A percentile compares a stretch with the other conserved stretches of the same genome.
Evolutionary conservation across 306 rosid genomes (phyloP).

Genomic region (Acmispon strigosus): DNA sequence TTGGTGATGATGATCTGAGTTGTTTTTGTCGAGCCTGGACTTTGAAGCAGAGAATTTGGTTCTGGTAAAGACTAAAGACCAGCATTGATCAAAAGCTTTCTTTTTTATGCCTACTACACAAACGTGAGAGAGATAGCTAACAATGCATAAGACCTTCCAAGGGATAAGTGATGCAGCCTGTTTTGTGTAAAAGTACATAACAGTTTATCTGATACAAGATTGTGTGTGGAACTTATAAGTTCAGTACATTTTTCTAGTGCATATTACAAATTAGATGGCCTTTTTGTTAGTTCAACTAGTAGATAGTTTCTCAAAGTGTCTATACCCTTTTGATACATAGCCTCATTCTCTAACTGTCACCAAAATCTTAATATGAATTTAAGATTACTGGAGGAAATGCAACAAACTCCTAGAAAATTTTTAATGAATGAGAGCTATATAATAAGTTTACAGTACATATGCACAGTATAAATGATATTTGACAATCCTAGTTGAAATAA

Average conservation of each 20-base stretch:
- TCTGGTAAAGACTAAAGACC: not conserved
- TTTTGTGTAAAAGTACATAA: conserved; percentile 25
- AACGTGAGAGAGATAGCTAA: not conserved
- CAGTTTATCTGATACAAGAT: conserved; percentile 15
- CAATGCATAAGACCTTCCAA: not conserved
- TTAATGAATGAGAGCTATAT: not conserved
- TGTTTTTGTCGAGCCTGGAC: not conserved
- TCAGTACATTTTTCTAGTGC: conserved; percentile 17
- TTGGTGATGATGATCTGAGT: conserved; percentile 31
- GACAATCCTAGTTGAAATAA: not conserved
- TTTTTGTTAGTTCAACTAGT: conserved; percentile 20
- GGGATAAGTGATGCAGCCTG: conserved; percentile 24
- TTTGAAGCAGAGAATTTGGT: not conserved
- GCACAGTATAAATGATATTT: not conserved
- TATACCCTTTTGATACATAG: not conserved
- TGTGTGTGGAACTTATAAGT: conserved; percentile 23
- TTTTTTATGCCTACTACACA: not conserved
- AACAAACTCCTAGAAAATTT: too few relatives aligned
- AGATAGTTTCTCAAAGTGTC: not conserved
- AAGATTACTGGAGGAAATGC: not conserved
- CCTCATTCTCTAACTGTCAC: not conserved
- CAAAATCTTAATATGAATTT: not conserved
- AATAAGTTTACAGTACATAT: conserved; percentile 1
- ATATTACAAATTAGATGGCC: conserved; percentile 25
- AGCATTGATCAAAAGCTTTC: not conserved